Conservation (phyloP, 306 rosid species). For the Inga oerstediana region DNA sequence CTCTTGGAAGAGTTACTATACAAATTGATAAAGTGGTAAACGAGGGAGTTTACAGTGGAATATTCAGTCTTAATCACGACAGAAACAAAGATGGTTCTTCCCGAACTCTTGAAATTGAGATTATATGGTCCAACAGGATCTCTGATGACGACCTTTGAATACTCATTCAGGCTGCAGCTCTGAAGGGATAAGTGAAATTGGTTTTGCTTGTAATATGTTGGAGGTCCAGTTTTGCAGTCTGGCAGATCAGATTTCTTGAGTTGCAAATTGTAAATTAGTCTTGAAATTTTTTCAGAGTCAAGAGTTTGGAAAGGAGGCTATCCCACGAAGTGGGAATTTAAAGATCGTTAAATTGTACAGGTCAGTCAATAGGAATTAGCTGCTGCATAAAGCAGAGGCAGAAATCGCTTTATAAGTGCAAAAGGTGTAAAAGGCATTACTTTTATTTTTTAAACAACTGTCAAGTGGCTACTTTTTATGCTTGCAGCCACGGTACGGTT, state of each 20-base stretch:
- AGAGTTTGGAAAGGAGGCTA: constrained; percentile 39
- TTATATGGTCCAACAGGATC: constrained; percentile 87
- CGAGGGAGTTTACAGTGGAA: constrained; percentile 93
- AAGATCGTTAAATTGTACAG: constrained; percentile 71
- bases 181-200: constrained; percentile 19
- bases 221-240: constrained; percentile 73
- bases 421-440: constrained; percentile 19
- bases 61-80: constrained; percentile 92
- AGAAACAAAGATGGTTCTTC: constrained; percentile 94
- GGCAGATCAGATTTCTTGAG: constrained; percentile 50
- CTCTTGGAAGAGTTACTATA: constrained; percentile 93
- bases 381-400: constrained; percentile 43
- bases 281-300: constrained; percentile 34
- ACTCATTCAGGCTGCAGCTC: constrained; percentile 22
- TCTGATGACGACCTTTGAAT: constrained; percentile 64
- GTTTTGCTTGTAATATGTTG: constrained; percentile 59
- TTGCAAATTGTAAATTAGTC: constrained; percentile 71
- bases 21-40: constrained; percentile 94
- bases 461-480: constrained; percentile 41
- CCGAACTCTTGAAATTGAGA: constrained; percentile 88
- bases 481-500: constrained; percentile 33
- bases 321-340: constrained; percentile 46
- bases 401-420: constrained; percentile 39
- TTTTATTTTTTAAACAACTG: constrained; percentile 14
- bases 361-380: constrained; percentile 57